These are phyloP conservation scores for Neurospora sp. DNA, from an alignment of 495 filamentous ascomycete genomes.

Conservation along the genomic window DNA sequence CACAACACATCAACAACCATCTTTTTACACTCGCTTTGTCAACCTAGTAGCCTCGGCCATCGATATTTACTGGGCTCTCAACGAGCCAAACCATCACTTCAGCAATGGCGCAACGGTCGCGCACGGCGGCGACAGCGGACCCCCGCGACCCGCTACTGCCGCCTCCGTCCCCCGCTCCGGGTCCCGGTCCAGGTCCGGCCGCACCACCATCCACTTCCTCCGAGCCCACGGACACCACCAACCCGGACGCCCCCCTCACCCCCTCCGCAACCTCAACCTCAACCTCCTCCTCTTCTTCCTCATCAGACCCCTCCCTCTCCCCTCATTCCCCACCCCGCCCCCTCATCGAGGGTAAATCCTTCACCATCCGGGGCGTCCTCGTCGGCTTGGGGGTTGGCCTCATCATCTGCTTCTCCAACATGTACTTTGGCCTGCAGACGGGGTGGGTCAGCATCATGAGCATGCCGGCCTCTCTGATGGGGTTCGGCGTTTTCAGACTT, in stretches of 20 bases:
- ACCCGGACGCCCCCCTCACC: background rate
- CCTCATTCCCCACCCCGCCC: background rate
- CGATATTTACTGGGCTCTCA: background rate
- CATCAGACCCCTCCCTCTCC: background rate
- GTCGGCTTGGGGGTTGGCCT: conserved; percentile 79
- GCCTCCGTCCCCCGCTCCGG: background rate
- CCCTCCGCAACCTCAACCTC: background rate
- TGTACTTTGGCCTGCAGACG: conserved; percentile 95
- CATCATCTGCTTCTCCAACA: conserved; percentile 90
- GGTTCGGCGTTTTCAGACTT: conserved; percentile 91
- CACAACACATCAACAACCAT: background rate
- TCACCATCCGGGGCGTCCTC: conserved; percentile 70
- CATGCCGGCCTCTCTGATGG: conserved; percentile 90
- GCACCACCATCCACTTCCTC: background rate
- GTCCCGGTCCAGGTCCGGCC: background rate
- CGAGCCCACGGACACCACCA: background rate
- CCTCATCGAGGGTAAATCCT: conserved; percentile 42
- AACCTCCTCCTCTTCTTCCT: background rate
- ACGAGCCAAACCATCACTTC: background rate
- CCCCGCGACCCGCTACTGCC: background rate
- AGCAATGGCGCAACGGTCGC: background rate
- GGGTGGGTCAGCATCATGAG: conserved; percentile 66
- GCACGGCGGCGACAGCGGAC: background rate
- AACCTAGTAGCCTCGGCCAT: background rate
- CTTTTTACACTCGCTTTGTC: background rate